These are phyloP conservation scores for Tuctoria greenei DNA, from an alignment of 176 grass and related monocot genomes.

Conservation along the genomic window DNA sequence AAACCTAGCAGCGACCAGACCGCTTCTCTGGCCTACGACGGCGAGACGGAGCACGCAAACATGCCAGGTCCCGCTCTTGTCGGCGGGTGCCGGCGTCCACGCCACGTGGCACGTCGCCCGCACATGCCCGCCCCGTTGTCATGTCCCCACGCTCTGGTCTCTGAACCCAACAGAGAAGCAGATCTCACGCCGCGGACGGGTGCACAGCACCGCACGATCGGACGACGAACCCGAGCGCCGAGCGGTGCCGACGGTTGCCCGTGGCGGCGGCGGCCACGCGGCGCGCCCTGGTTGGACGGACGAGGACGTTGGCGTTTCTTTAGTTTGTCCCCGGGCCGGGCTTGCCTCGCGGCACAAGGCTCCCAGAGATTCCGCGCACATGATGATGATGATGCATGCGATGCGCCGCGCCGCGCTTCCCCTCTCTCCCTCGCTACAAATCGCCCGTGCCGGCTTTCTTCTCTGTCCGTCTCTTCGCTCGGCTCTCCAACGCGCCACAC, in stretches of 20 bases:
- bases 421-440: constrained; percentile 14
- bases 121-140: constrained; percentile 28
- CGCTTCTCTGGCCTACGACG: constrained; percentile 14
- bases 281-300: constrained; percentile 6
- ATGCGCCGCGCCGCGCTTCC: background rate
- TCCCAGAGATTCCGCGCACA: constrained; percentile 43
- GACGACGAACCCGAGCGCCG: constrained; percentile 13
- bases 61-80: constrained; percentile 33
- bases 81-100: constrained; percentile 17
- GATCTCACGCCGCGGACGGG: background rate
- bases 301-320: background rate
- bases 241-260: background rate
- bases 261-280: constrained; percentile 15
- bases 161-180: background rate
- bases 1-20: constrained; percentile 44
- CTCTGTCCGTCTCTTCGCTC: constrained; percentile 24
- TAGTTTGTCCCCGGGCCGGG: constrained; percentile 11
- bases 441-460: background rate
- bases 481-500: constrained; percentile 34
- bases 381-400: constrained; percentile 21
- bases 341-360: constrained; percentile 44
- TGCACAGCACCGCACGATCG: background rate
- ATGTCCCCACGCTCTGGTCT: background rate
- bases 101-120: constrained; percentile 28
- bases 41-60: constrained; percentile 34